phyloP scores from a whole-genome alignment of 768 basidiomycete species.

The Galerina marginata region DNA sequence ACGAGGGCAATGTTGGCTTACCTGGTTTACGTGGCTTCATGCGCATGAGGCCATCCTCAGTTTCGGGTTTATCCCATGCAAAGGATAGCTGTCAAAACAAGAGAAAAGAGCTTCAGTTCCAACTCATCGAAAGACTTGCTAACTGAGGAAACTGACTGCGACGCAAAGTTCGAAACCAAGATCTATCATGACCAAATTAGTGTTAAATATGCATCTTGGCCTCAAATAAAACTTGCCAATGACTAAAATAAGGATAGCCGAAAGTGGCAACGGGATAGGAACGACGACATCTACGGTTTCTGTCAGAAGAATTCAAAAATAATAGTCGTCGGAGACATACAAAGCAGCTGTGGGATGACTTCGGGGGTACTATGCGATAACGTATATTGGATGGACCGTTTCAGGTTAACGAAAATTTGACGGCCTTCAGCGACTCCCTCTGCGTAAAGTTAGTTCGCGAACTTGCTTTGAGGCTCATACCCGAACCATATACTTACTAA shows the following conservation, averaged over 20 bases:
- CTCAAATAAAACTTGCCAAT: constrained; percentile 52
- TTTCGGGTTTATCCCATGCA: constrained; percentile 76
- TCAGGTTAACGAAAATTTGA: constrained; percentile 72
- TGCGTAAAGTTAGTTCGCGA: constrained; percentile 23
- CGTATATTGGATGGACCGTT: constrained; percentile 76
- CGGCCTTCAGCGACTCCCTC: constrained; percentile 74
- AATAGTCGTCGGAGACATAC: constrained; percentile 38
- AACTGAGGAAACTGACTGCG: constrained; percentile 47
- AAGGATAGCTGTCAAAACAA: constrained; percentile 56
- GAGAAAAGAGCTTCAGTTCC: not conserved
- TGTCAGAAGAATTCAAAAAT: not conserved
- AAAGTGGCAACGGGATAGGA: constrained; percentile 67
- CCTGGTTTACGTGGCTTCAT: constrained; percentile 71
- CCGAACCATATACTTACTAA: constrained; percentile 50
- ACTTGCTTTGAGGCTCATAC: not conserved
- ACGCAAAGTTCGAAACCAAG: constrained; percentile 74
- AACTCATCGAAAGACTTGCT: no score
- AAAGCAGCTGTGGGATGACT: constrained; percentile 71
- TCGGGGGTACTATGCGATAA: constrained; percentile 72
- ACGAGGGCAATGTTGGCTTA: constrained; percentile 22
- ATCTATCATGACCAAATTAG: constrained; percentile 50
- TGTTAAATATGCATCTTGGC: not conserved
- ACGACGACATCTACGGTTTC: constrained; percentile 60
- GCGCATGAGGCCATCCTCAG: constrained; percentile 68
- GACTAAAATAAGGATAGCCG: constrained; percentile 73